phyloP scores from a whole-genome alignment of 2,329 filamentous ascomycete species.

The Pseudogymnoascus sp. region DNA sequence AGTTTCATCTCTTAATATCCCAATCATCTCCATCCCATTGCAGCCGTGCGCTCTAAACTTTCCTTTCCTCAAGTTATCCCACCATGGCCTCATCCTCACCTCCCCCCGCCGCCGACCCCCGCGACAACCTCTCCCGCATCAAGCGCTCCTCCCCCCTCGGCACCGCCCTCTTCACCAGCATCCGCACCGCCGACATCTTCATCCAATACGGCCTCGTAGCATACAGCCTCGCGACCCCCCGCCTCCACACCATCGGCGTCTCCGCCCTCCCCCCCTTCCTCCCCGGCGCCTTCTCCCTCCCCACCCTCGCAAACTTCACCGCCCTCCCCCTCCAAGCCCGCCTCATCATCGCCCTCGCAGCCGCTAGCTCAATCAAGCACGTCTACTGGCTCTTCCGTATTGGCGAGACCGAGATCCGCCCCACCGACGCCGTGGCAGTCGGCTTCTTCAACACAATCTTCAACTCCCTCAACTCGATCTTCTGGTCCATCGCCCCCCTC shows the following conservation, averaged over 20 bases:
- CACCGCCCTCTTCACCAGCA: constrained; percentile 34
- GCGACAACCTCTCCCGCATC: neutral
- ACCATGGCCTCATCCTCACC: neutral
- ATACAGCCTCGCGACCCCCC: constrained; percentile 38
- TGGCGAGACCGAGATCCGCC: constrained; percentile 42
- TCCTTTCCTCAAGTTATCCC: neutral
- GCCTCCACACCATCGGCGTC: constrained; percentile 35
- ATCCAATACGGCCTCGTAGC: constrained; percentile 42
- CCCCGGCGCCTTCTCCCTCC: constrained; percentile 20
- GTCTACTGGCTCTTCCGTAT: constrained; percentile 42
- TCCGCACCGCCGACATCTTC: constrained; percentile 38
- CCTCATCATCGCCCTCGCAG: constrained; percentile 44
- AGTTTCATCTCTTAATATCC: neutral
- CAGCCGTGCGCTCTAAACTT: neutral
- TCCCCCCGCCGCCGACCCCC: neutral
- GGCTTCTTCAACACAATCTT: constrained; percentile 43
- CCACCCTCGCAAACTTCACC: constrained; percentile 31
- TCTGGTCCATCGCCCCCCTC: neutral
- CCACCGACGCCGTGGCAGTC: constrained; percentile 35
- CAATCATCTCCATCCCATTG: neutral
- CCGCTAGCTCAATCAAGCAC: constrained; percentile 46
- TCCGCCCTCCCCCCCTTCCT: constrained; percentile 29
- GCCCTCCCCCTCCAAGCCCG: constrained; percentile 42
- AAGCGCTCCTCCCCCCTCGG: constrained; percentile 29
- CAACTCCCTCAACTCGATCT: constrained; percentile 47